Evolutionary conservation across 140 eudicot species (phyloP), one percentile per base, ranked within the genome.

Genomic region (Oenanthe javanica): DNA sequence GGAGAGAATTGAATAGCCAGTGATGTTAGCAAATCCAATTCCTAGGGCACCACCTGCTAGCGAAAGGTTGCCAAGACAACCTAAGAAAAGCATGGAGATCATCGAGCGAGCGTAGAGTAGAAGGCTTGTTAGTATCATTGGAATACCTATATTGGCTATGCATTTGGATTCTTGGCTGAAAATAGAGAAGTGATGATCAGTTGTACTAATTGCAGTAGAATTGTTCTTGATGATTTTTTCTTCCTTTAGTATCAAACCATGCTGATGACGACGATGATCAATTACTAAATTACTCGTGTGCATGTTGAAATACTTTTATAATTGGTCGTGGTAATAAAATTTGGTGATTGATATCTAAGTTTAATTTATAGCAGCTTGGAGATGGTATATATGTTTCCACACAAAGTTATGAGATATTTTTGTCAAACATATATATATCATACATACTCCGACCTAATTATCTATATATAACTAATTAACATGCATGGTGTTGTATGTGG

Each of bases 31-130:
- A 14, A 75, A 75, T 9, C 78, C 78, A 11, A 75, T 48, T 2
- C 63, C 59, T 48, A 75, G 11, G 21, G 78, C 40, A 1, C 78
- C 78, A 11, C 78, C 78, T 25, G 78, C 78, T 48, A 75, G 61
- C 1, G 61, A 36, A 27, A 75, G 78, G 61, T 23, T 16, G 78
- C 78, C 78, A 5, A 75, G 78, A 61, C 36, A 36, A 3, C 69
- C 69, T 61, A 61, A 19, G 63, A 75, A 75, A 25, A 75, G 63
- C 78, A 75, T 75, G 78, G 78, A 75, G 59, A 75, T 75, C 61
- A 75, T 75, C n/a, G 78, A 74, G 77, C 77, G 77, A n/a, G 77
- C 50, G 21, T 74, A 74, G 77, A 74, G 77, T 74, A 74, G 9
- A n/a, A 74, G 77, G 55, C 77, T 50, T 40, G 77, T 74, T n/a